Evolutionary conservation across 257 asterid species (phyloP), one percentile per base, ranked within the genome.

Genomic region (Fraxinus quadrangulata): DNA sequence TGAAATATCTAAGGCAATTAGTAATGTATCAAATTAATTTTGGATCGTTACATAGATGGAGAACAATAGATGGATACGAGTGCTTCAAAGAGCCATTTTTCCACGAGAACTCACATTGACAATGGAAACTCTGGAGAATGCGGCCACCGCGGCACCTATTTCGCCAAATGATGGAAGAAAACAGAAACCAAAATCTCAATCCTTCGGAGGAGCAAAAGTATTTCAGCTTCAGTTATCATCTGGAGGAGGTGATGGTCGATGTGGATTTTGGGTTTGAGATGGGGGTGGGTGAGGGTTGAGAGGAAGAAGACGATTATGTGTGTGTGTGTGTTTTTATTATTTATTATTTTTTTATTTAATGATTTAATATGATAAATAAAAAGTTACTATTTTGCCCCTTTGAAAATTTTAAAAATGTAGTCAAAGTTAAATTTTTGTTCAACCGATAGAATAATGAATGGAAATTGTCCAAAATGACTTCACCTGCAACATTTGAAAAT

Each of bases 1-100:
- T 77, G 96, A 94, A 88, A 79, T 89, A 75, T 96, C 93, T 28
- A 97, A 92, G 77, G 85, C 81, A 90, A 91, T 97, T 17, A 92
- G 97, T 77, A 88, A 92, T 72, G 88, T 89, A 76, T 94, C 99
- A 21, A 88, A 73, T 81, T 93, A 85, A 74, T 96, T 47, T 78
- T 94, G 88, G 98, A 96, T 85, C 96, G 91, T 63, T 96, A 86
- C 80, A 90, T 96, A 78, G 97, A 42, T 42, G 51, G 51, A 74
- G 99, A 96, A 82, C 97, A 92, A 76, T 90, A 88, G 77, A 79
- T 80, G 76, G 91, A 87, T 75, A 88, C 71, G 82, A 79, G 77
- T 77, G 86, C 82, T 67, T 56, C 77, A 34, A 86, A 76, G 74
- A 80, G 72, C 76, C 83, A 79, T 75, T 74, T 77, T 81, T 84